Base-by-base conservation (phyloP, 2,329 filamentous ascomycete genomes). In the Monosporascus sp. region DNA sequence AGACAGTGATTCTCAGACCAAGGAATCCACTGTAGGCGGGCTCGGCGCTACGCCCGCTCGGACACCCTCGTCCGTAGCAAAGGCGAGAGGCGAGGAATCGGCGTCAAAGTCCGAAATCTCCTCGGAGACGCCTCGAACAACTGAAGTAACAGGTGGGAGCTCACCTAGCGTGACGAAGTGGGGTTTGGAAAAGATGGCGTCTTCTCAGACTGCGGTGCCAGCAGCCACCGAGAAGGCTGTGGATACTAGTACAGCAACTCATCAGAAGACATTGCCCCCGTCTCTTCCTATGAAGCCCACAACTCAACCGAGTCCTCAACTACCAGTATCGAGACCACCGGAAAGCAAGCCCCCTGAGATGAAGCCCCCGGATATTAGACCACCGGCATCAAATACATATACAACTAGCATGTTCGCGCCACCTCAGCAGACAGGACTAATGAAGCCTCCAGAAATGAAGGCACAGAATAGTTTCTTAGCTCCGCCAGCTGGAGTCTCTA, bases 401-500 rank as follows among this genome's bases (percentile, higher is more conserved):
- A 69, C 67, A 31, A 66, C 66, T 19, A 69, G 66, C 59, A 61
- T 68, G 59, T 69, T 69, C 51, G 66, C 65, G n/a, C 64, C 63
- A 31, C 63, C 65, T 38, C 51, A 58, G 44, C 60, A 64, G 41
- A 56, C 61, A 17, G 62, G 56, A 22, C 36, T 65, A 36, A 66
- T 67, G 63, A 66, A 66, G 50, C 61, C 66, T 1, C 61, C 61
- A 3, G 65, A 65, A 46, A 17, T 66, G 50, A 66, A 65, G 54
- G 63, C 62, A 16, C 60, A 60, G 7, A 66, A 63, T 22, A 69
- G 64, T 53, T 68, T 65, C 48, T 57, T 69, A 48, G 67, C 67
- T 48, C 67, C 64, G 49, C 67, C 67, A 11, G 60, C 62, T 3
- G 67, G 67, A 38, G 55, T 65, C 43, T 56, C 57, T 46, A 60